Percentiles rank a stretch among this genome's conserved stretches.
Evolutionary conservation across 805 yeast genomes (phyloP).

Genomic region (Hanseniaspora guilliermondii): DNA sequence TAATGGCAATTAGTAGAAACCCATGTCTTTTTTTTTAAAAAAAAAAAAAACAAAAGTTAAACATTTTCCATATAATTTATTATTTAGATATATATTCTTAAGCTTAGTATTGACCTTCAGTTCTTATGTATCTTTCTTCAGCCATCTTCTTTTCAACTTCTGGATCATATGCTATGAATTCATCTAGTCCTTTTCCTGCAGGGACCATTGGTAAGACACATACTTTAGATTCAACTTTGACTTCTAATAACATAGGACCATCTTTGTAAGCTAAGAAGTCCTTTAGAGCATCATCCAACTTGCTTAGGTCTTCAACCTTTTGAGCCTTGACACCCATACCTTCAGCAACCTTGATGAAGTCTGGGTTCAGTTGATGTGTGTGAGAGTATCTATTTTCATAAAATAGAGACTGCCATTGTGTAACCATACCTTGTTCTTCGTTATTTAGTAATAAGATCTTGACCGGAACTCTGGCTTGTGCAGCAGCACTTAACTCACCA

Average conservation of each 20-base stretch:
- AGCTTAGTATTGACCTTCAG: slow-evolving; percentile 51
- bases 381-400: slow-evolving; percentile 96
- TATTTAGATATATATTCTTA: too few species aligned
- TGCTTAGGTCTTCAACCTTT: slow-evolving; percentile 56
- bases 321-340: slow-evolving; percentile 86
- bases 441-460: slow-evolving; percentile 83
- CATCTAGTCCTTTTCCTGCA: slow-evolving; percentile 87
- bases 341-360: slow-evolving; percentile 84
- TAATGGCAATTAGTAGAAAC: too few species aligned
- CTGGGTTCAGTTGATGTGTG: slow-evolving; percentile 91
- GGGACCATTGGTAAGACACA: slow-evolving; percentile 98
- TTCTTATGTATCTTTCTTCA: slow-evolving; percentile 57
- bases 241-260: slow-evolving; percentile 88
- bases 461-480: slow-evolving; percentile 83
- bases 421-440: slow-evolving; percentile 99
- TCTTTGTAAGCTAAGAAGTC: slow-evolving; percentile 57
- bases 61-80: too few species aligned
- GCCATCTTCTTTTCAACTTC: slow-evolving; percentile 62
- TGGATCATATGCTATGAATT: slow-evolving; percentile 77
- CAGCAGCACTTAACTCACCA: slow-evolving; percentile 85
- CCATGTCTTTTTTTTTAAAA: too few species aligned
- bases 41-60: too few species aligned
- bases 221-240: slow-evolving; percentile 72
- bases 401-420: slow-evolving; percentile 97
- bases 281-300: slow-evolving; percentile 44